A percentile compares a stretch with the other conserved stretches of the same genome.
Evolutionary conservation across 2,329 filamentous ascomycete genomes (phyloP).

Genomic region (Ascochyta clinopodiicola): DNA sequence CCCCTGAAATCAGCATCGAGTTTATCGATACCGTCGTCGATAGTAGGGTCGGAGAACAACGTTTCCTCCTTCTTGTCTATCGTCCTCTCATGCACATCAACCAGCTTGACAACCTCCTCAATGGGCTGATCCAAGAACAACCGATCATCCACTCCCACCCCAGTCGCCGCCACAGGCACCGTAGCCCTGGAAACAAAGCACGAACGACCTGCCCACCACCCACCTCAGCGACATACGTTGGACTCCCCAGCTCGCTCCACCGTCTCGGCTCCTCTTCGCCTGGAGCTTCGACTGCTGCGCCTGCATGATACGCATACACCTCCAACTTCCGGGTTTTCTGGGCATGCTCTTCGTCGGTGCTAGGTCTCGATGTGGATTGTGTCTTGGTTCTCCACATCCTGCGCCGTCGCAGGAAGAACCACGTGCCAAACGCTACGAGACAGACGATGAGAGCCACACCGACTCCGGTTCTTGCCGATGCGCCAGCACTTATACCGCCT

Average conservation of each 20-base stretch:
- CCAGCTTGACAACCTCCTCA: constrained; percentile 13
- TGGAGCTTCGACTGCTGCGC: not conserved
- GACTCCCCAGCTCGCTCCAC: constrained; percentile 20
- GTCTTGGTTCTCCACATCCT: constrained; percentile 10
- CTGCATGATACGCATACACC: constrained; percentile 6
- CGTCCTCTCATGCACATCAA: constrained; percentile 1
- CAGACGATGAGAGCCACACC: constrained; percentile 23
- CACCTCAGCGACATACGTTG: constrained; percentile 13
- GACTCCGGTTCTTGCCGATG: constrained; percentile 26
- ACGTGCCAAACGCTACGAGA: constrained; percentile 17
- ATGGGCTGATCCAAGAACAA: constrained; percentile 22
- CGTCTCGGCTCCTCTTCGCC: constrained; percentile 13
- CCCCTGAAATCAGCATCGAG: not conserved
- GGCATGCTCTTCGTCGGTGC: constrained; percentile 24
- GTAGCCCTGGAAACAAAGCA: constrained; percentile 21
- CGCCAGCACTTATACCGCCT: constrained; percentile 15
- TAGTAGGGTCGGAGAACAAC: constrained; percentile 10
- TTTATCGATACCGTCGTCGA: constrained; percentile 1
- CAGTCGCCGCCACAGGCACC: not conserved
- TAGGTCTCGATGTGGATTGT: not conserved
- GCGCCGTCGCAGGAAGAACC: constrained; percentile 22
- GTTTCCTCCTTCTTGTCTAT: constrained; percentile 14
- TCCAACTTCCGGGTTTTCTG: constrained; percentile 7
- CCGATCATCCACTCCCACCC: constrained; percentile 15
- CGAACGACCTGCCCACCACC: constrained; percentile 13